Conservation (phyloP, 495 filamentous ascomycete genomes). For the Neurospora sp. region DNA sequence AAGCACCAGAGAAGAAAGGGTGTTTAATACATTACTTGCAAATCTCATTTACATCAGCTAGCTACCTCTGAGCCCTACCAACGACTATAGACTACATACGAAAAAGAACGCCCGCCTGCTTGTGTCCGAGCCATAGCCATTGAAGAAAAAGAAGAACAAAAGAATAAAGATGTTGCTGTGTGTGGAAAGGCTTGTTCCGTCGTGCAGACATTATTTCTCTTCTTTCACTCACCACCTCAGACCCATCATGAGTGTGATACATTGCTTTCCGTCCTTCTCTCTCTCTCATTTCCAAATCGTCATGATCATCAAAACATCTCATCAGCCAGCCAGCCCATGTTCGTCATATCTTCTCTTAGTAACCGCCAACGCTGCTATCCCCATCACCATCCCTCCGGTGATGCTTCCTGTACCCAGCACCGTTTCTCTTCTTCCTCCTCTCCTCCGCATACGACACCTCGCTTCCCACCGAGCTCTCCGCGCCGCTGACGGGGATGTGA, state of each 20-base stretch:
- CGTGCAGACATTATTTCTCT: not conserved
- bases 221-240: not conserved
- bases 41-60: not conserved
- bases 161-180: not conserved
- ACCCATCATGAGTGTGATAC: not conserved
- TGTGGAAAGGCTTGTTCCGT: not conserved
- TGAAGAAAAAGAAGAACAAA: not conserved
- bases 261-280: not conserved
- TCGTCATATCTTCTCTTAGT: not conserved
- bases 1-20: not conserved
- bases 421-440: slow-evolving; percentile 23
- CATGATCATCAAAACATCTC: not conserved
- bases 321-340: not conserved
- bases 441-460: slow-evolving; percentile 25
- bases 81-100: not conserved
- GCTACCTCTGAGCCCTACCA: not conserved
- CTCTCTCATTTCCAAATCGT: not conserved
- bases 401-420: slow-evolving; percentile 12
- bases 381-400: slow-evolving; percentile 1
- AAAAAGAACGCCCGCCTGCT: not conserved
- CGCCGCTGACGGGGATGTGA: slow-evolving; percentile 49
- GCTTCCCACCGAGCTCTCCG: slow-evolving; percentile 6
- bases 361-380: not conserved
- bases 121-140: not conserved
- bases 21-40: not conserved